These are phyloP conservation scores for Leonotis leonurus DNA, from an alignment of 257 asterid genomes.

Conservation along the genomic window DNA sequence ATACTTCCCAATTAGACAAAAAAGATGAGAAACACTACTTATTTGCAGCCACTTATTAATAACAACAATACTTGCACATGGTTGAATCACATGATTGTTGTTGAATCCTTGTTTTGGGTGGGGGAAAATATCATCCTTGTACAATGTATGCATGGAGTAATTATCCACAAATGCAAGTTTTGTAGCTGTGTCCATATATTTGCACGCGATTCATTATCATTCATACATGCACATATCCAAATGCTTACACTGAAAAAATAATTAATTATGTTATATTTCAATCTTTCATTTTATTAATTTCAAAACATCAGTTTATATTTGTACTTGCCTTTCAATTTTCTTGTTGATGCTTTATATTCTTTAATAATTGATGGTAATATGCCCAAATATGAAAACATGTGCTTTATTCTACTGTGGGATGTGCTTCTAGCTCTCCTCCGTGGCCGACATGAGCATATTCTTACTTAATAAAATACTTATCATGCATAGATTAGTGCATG, in stretches of 20 bases:
- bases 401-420: background rate
- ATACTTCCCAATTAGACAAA: background rate
- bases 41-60: background rate
- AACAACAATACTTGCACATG: background rate
- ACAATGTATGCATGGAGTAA: background rate
- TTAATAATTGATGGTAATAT: background rate
- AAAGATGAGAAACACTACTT: background rate
- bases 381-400: background rate
- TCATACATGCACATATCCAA: background rate
- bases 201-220: background rate
- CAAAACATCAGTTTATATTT: background rate
- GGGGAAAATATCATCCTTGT: background rate
- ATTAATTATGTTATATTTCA: background rate
- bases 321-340: background rate
- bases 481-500: background rate
- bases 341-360: background rate
- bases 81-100: background rate
- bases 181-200: background rate
- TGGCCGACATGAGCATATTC: background rate
- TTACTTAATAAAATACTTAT: background rate
- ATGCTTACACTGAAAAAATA: background rate
- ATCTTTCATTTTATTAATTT: background rate
- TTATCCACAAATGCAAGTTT: background rate
- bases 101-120: background rate
- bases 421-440: background rate